Evolutionary conservation across 129 eudicot species (phyloP), one percentile per base, ranked within the genome.

Genomic region (Escallonia herrerae): DNA sequence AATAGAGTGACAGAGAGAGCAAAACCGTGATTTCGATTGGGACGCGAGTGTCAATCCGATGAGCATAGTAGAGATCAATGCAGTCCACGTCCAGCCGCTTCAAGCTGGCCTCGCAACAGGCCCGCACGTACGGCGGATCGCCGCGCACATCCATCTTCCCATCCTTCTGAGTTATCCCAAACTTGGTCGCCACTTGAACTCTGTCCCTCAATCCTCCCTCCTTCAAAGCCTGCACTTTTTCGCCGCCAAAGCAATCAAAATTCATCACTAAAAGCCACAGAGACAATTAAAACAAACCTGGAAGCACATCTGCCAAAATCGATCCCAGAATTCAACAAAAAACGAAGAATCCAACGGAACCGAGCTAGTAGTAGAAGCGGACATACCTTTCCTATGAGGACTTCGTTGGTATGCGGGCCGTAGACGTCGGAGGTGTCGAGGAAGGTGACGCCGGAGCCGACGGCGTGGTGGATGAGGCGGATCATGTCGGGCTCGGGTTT

Each of bases 21-120:
- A 75, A n/a, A 60, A 84, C 90, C 83, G 86, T 84, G 77, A 84
- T 48, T 84, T 84, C 90, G 8, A 84, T 78, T 2, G 90, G 90
- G 53, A 83, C 50, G 6, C 74, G 73, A 43, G 64, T 72, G 52
- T 83, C 89, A 47, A 83, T 73, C 33, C 33, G 33, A 22, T 22
- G 33, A 22, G 33, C 33, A 22, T 22, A 22, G 33, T 22, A 22
- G 33, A 22, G 33, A 22, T 22, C 33, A 22, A 22, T 22, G 33
- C 33, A 22, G 33, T 22, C 33, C 33, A 22, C 33, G 33, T 22
- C 33, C 33, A 22, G 33, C 33, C 33, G 33, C 33, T 22, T 22
- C 33, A 22, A 22, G 33, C 33, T 22, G 33, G 33, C 33, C 33
- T 22, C 33, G 33, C 33, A 22, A 22, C 33, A 22, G 33, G 15